Conservation (phyloP, 768 basidiomycete species). For the Amanita jacksonii region DNA sequence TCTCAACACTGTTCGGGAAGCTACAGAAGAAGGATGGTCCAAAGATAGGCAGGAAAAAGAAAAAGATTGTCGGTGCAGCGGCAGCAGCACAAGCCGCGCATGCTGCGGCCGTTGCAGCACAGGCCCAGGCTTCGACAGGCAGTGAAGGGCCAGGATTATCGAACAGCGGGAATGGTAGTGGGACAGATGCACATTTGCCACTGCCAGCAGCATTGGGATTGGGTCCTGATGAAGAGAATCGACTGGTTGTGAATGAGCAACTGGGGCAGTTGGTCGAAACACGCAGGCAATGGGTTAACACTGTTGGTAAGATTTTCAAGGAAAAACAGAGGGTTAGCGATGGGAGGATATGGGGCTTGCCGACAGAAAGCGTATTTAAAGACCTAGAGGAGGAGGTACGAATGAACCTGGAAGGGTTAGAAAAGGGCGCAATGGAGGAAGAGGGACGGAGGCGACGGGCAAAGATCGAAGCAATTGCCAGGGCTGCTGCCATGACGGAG, state of each 20-base stretch:
- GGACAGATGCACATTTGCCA: slow-evolving; percentile 23
- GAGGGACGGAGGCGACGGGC: background rate
- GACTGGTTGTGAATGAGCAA: slow-evolving; percentile 54
- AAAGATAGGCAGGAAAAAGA: slow-evolving; percentile 76
- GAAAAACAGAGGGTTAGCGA: slow-evolving; percentile 56
- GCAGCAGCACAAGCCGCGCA: slow-evolving; percentile 19
- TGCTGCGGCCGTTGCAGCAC: slow-evolving; percentile 3
- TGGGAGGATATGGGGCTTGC: slow-evolving; percentile 73
- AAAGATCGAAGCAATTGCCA: background rate
- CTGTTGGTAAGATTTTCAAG: slow-evolving; percentile 67
- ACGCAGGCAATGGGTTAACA: slow-evolving; percentile 70
- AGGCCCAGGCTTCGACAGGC: slow-evolving; percentile 1
- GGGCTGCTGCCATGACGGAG: background rate
- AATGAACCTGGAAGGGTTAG: slow-evolving; percentile 14
- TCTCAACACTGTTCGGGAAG: slow-evolving; percentile 63
- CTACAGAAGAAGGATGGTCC: slow-evolving; percentile 75
- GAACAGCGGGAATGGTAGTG: slow-evolving; percentile 21
- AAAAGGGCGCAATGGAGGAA: slow-evolving; percentile 1
- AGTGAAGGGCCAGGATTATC: slow-evolving; percentile 13
- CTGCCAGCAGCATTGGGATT: slow-evolving; percentile 62
- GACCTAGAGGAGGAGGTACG: slow-evolving; percentile 62
- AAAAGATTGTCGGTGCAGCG: slow-evolving; percentile 29
- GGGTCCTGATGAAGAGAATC: slow-evolving; percentile 56
- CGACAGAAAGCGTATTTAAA: slow-evolving; percentile 62
- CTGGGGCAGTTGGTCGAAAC: slow-evolving; percentile 66